Evolutionary conservation across 2,329 filamentous ascomycete species (phyloP).

Genomic region (Nigrospora sphaerica): DNA sequence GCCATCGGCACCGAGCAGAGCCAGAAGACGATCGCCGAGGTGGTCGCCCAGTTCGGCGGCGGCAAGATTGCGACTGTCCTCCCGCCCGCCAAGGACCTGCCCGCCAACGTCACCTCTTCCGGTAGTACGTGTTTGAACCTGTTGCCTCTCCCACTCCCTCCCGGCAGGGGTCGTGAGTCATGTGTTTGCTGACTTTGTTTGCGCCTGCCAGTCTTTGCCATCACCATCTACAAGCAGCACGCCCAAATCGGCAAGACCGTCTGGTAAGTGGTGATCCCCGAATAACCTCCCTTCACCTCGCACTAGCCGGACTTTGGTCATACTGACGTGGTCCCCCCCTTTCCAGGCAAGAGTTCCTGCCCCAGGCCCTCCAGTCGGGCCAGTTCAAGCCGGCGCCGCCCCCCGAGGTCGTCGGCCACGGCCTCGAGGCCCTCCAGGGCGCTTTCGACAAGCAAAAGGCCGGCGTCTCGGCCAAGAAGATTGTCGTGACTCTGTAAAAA

Average conservation of each 20-base stretch:
- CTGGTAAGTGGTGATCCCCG: not conserved
- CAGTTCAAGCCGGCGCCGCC: conserved; percentile 1
- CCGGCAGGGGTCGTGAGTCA: no score
- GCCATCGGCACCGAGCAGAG: not conserved
- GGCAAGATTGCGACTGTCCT: not conserved
- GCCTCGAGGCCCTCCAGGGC: not conserved
- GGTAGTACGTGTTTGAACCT: not conserved
- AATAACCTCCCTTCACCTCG: not conserved
- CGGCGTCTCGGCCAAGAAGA: conserved; percentile 2
- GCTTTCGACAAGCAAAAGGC: conserved; percentile 2
- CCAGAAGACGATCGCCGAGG: conserved; percentile 1
- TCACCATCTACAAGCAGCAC: not conserved
- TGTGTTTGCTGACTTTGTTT: not conserved
- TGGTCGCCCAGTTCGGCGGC: not conserved
- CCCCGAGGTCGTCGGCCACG: conserved; percentile 1
- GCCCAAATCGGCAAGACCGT: conserved; percentile 1
- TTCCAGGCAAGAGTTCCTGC: conserved; percentile 1
- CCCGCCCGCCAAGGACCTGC: not conserved
- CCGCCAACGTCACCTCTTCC: not conserved
- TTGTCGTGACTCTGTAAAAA: not conserved
- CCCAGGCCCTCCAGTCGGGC: conserved; percentile 2
- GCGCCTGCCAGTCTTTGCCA: not conserved
- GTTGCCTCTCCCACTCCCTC: not conserved
- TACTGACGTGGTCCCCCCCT: not conserved
- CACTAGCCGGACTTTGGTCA: not conserved